phyloP scores from a whole-genome alignment of 2,329 filamentous ascomycete species.

The Tolypocladium paradoxum region DNA sequence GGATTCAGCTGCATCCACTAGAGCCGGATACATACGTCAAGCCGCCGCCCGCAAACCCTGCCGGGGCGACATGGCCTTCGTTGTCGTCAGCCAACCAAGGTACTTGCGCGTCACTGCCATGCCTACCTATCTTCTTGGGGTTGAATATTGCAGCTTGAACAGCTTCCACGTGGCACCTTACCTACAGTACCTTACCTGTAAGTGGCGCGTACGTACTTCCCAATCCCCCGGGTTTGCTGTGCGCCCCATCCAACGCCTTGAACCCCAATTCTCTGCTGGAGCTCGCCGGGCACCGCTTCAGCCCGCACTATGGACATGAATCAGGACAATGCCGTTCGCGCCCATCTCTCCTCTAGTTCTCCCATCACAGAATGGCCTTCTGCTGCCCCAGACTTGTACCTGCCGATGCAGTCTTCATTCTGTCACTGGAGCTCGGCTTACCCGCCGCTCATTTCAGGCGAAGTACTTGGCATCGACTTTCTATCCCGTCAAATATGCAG shows the following conservation, averaged over 20 bases:
- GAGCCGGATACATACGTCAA: background rate
- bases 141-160: background rate
- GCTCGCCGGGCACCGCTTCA: background rate
- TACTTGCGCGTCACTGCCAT: background rate
- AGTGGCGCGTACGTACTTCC: background rate
- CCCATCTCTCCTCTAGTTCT: background rate
- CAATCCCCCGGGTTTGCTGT: background rate
- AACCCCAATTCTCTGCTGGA: background rate
- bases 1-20: background rate
- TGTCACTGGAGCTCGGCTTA: background rate
- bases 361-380: background rate
- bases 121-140: background rate
- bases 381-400: background rate
- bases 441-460: slow-evolving; percentile 27
- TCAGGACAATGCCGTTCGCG: background rate
- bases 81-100: background rate
- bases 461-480: slow-evolving; percentile 49
- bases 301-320: background rate
- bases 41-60: too few relatives aligned
- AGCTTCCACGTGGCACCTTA: background rate
- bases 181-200: background rate
- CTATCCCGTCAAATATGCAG: slow-evolving; percentile 59
- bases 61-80: background rate
- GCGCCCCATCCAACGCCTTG: background rate
- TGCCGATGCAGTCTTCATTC: background rate